Percentiles rank a stretch among this genome's conserved stretches.
Conservation (phyloP, 805 yeast genomes). For the Sporopachydermia lactativora region DNA sequence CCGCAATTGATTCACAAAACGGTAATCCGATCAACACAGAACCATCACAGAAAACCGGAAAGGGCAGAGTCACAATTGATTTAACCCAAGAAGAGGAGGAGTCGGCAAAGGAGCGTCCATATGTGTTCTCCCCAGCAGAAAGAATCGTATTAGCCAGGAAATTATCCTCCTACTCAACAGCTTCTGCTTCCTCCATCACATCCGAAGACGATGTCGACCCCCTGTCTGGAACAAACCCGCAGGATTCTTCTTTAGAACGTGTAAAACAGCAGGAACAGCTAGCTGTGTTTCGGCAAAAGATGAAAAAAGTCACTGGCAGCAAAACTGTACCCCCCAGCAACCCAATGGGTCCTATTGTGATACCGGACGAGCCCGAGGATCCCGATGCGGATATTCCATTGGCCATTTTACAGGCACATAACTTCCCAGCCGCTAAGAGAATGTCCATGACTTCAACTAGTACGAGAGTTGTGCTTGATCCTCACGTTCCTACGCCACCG, state of each 20-base stretch:
- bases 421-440: constrained; percentile 16
- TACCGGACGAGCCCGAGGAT: constrained; percentile 19
- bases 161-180: background rate
- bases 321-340: background rate
- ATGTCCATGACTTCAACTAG: background rate
- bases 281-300: constrained; percentile 25
- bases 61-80: background rate
- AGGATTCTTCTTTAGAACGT: constrained; percentile 8
- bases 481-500: constrained; percentile 1
- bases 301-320: constrained; percentile 23
- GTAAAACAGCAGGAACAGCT: constrained; percentile 24
- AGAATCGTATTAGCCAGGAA: background rate
- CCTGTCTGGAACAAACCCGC: background rate
- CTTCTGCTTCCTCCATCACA: background rate
- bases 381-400: constrained; percentile 26
- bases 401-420: constrained; percentile 25
- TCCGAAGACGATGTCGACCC: background rate
- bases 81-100: background rate
- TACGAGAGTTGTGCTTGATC: background rate
- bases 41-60: background rate
- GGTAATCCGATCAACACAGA: background rate
- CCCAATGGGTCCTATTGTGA: constrained; percentile 7
- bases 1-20: background rate
- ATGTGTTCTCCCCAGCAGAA: background rate
- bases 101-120: background rate